A percentile compares a stretch with the other conserved stretches of the same genome.
phyloP scores from a whole-genome alignment of 2,329 filamentous ascomycete species.

The Grosmannia huntii region DNA sequence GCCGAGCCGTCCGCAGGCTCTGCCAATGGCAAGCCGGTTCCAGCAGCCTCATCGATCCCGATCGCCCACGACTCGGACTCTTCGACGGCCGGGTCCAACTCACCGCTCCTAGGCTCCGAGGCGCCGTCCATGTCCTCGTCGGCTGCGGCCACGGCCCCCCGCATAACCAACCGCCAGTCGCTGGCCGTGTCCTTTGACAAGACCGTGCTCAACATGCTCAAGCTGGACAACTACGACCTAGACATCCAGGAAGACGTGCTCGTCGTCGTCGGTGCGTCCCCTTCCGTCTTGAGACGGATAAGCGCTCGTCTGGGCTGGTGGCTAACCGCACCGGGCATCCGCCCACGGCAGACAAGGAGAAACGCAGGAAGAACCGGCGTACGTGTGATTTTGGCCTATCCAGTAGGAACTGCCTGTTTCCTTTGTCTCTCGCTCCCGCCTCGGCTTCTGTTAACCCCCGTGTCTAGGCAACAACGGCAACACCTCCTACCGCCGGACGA shows the following conservation, averaged over 20 bases:
- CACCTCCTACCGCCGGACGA: constrained; percentile 18
- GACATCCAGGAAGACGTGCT: constrained; percentile 10
- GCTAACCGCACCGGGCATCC: background rate
- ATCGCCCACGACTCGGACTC: background rate
- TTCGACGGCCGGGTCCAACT: background rate
- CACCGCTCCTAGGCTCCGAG: background rate
- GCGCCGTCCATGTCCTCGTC: background rate
- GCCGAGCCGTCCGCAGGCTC: background rate
- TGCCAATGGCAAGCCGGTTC: background rate
- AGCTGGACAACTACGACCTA: constrained; percentile 13
- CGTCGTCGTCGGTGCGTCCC: constrained; percentile 8
- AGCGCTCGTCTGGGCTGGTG: background rate
- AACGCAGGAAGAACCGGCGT: constrained; percentile 12
- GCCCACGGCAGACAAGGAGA: constrained; percentile 9
- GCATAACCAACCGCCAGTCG: constrained; percentile 5
- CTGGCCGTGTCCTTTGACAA: constrained; percentile 14
- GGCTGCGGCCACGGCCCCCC: background rate
- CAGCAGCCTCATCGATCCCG: background rate
- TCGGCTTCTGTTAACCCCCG: background rate
- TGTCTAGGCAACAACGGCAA: background rate
- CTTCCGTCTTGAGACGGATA: background rate
- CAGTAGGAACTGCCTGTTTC: constrained; percentile 1
- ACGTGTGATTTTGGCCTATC: constrained; percentile 6
- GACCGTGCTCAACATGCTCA: constrained; percentile 12
- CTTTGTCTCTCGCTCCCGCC: too few relatives aligned